These are phyloP conservation scores for Cytospora piceicola DNA, from an alignment of 2,329 filamentous ascomycete genomes.

Conservation along the genomic window DNA sequence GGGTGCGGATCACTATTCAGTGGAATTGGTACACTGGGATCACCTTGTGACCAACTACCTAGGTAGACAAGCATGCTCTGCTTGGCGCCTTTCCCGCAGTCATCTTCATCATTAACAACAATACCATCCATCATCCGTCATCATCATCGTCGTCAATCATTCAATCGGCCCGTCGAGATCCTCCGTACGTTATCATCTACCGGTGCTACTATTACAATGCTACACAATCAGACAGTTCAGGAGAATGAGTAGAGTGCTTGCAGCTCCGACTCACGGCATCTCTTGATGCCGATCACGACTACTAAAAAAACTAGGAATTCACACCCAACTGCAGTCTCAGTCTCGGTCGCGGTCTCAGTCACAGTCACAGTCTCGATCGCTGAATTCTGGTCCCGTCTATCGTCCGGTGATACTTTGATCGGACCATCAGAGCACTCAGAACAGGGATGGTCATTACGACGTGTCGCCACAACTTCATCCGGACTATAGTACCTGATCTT, in stretches of 20 bases:
- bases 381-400: neutral
- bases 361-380: neutral
- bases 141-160: too few relatives aligned
- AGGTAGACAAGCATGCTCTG: neutral
- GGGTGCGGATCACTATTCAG: neutral
- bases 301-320: too few relatives aligned
- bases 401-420: neutral
- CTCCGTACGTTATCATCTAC: neutral
- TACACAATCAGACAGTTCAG: too few relatives aligned
- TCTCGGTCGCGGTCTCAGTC: too few relatives aligned
- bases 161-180: neutral
- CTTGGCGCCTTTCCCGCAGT: neutral
- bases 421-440: neutral
- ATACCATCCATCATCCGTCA: neutral
- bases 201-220: too few relatives aligned
- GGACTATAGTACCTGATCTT: neutral
- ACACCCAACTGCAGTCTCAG: neutral
- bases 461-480: neutral
- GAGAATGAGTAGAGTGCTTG: neutral
- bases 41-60: neutral
- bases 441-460: neutral
- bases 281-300: neutral
- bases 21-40: neutral
- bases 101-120: neutral
- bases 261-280: neutral